Conservation (phyloP, 2,329 filamentous ascomycete genomes). For the Xylariomycetidae sp. region DNA sequence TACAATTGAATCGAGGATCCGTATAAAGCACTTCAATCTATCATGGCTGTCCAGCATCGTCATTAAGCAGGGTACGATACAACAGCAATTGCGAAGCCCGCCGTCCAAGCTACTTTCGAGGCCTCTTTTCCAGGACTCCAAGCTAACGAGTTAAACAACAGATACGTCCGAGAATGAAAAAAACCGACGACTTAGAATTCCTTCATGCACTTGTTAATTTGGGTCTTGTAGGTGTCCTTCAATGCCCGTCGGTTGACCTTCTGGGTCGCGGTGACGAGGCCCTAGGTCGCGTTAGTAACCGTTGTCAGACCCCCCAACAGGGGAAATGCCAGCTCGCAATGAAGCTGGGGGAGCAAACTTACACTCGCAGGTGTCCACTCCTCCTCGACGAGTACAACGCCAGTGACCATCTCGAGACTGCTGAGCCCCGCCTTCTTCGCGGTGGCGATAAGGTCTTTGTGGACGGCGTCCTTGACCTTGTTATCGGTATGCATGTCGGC, state of each 20-base stretch:
- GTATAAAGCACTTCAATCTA: too few relatives aligned
- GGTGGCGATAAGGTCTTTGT: conserved; percentile 60
- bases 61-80: too few relatives aligned
- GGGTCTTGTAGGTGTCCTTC: conserved; percentile 42
- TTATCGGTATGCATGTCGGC: conserved; percentile 61
- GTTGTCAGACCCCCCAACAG: too few relatives aligned
- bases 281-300: conserved; percentile 29
- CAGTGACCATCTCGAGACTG: conserved; percentile 68
- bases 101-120: too few relatives aligned
- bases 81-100: too few relatives aligned
- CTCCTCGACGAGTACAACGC: conserved; percentile 73
- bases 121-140: too few relatives aligned
- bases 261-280: conserved; percentile 55
- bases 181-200: conserved; percentile 10
- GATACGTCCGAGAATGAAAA: too few relatives aligned
- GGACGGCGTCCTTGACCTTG: conserved; percentile 55
- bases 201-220: conserved; percentile 41
- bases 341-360: conserved; percentile 34
- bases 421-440: conserved; percentile 62
- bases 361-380: conserved; percentile 85
- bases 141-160: too few relatives aligned
- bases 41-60: too few relatives aligned
- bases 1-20: too few relatives aligned
- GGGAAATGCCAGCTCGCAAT: not conserved
- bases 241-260: conserved; percentile 52